Conservation (phyloP, 495 filamentous ascomycete species). For the Podospora australis region DNA sequence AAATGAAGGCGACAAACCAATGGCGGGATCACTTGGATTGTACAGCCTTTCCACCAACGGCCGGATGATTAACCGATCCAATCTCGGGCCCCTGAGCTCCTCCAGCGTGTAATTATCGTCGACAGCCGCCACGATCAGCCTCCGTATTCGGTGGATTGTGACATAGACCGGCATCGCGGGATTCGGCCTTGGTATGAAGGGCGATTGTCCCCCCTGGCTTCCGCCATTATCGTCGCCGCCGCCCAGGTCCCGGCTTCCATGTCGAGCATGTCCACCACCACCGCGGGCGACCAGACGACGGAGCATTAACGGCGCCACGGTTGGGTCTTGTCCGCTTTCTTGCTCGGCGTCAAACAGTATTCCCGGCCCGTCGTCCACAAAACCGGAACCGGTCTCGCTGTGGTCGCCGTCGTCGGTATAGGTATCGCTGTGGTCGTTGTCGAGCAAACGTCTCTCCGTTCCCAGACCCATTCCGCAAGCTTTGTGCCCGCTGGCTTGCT, state of each 20-base stretch:
- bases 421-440: conserved; percentile 8
- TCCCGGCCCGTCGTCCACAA: not conserved
- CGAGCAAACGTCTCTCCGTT: not conserved
- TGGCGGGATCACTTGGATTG: conserved; percentile 49
- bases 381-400: conserved; percentile 16
- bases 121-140: conserved; percentile 24
- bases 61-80: conserved; percentile 52
- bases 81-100: conserved; percentile 51
- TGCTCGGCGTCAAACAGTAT: conserved; percentile 7
- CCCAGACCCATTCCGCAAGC: conserved; percentile 1
- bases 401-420: conserved; percentile 13
- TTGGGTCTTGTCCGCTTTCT: conserved; percentile 4
- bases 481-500: not conserved
- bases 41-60: conserved; percentile 57
- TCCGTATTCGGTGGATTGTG: conserved; percentile 39
- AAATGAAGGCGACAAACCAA: conserved; percentile 29
- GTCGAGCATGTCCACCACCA: not conserved
- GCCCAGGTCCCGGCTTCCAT: too few species aligned
- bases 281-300: conserved; percentile 10
- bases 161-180: conserved; percentile 34
- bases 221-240: conserved; percentile 6
- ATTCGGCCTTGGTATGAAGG: conserved; percentile 6
- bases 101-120: conserved; percentile 58
- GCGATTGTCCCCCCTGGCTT: not conserved
- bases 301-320: conserved; percentile 16